Percentiles rank a stretch among this genome's conserved stretches.
phyloP scores from a whole-genome alignment of 1,284 basidiomycete genomes.

The Cystobasidium sp. region DNA sequence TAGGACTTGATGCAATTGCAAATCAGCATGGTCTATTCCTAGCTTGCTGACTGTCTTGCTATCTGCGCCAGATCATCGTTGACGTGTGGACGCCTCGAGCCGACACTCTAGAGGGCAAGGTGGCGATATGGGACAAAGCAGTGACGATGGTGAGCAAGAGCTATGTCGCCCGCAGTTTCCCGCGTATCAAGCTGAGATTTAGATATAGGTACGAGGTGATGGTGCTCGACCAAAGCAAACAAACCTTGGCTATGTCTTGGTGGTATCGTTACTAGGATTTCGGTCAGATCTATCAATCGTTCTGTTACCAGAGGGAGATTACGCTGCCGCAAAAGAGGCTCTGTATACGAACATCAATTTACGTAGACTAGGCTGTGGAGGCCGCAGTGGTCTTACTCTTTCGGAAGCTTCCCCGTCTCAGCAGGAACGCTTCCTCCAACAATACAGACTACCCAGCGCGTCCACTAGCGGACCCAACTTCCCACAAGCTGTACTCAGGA shows the following conservation, averaged over 20 bases:
- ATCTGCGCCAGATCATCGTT: constrained; percentile 39
- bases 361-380: constrained; percentile 43
- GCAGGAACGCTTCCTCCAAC: constrained; percentile 42
- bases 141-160: constrained; percentile 12
- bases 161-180: background rate
- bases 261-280: constrained; percentile 36
- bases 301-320: constrained; percentile 31
- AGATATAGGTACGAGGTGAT: constrained; percentile 16
- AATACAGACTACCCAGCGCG: constrained; percentile 37
- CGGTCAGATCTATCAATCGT: constrained; percentile 42
- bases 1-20: background rate
- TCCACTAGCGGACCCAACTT: constrained; percentile 12
- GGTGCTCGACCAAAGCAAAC: constrained; percentile 44
- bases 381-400: constrained; percentile 39
- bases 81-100: constrained; percentile 38
- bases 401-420: constrained; percentile 42
- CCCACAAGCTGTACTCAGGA: constrained; percentile 15
- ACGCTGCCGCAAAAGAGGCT: constrained; percentile 8
- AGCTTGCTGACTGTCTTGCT: constrained; percentile 2
- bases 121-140: constrained; percentile 33
- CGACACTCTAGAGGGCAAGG: constrained; percentile 14
- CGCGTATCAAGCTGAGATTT: background rate
- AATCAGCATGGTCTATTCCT: background rate
- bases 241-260: constrained; percentile 35
- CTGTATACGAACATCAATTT: constrained; percentile 46